These are phyloP conservation scores for Mycena olivaceomarginata DNA, from an alignment of 768 basidiomycete genomes.

Conservation along the genomic window DNA sequence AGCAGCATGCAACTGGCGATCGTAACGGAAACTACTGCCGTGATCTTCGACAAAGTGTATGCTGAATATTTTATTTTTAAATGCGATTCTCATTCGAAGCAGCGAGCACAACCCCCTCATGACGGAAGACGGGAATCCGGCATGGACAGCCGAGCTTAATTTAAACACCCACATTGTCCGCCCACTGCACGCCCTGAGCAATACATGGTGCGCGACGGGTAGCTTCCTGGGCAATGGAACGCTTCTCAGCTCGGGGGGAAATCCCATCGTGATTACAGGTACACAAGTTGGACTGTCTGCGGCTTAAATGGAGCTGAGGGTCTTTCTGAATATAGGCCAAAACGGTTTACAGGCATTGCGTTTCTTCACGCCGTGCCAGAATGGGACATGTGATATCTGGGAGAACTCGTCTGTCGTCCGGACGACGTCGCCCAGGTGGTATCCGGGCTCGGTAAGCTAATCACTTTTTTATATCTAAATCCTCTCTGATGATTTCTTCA, in stretches of 20 bases:
- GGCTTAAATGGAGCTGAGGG: slow-evolving; percentile 15
- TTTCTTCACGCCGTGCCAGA: slow-evolving; percentile 61
- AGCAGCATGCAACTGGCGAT: slow-evolving; percentile 43
- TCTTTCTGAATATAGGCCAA: slow-evolving; percentile 25
- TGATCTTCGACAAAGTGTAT: slow-evolving; percentile 49
- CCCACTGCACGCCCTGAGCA: background rate
- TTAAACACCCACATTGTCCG: slow-evolving; percentile 39
- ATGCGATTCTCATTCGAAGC: slow-evolving; percentile 10
- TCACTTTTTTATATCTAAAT: background rate
- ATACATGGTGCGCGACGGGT: slow-evolving; percentile 56
- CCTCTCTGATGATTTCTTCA: background rate
- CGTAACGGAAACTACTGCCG: slow-evolving; percentile 43
- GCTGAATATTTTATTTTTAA: slow-evolving; percentile 9
- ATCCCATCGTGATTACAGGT: slow-evolving; percentile 37
- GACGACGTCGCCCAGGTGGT: background rate
- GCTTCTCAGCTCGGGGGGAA: slow-evolving; percentile 51
- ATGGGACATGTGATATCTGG: slow-evolving; percentile 55
- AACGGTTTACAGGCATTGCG: slow-evolving; percentile 59
- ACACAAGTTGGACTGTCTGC: slow-evolving; percentile 1
- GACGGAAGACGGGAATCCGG: slow-evolving; percentile 60
- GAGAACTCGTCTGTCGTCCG: slow-evolving; percentile 53
- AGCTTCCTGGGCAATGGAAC: slow-evolving; percentile 64
- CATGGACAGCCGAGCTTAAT: slow-evolving; percentile 67
- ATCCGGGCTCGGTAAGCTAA: background rate
- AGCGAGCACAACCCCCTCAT: slow-evolving; percentile 61